These are phyloP conservation scores for Apodospora peruviana DNA, from an alignment of 495 filamentous ascomycete genomes.

Conservation along the genomic window DNA sequence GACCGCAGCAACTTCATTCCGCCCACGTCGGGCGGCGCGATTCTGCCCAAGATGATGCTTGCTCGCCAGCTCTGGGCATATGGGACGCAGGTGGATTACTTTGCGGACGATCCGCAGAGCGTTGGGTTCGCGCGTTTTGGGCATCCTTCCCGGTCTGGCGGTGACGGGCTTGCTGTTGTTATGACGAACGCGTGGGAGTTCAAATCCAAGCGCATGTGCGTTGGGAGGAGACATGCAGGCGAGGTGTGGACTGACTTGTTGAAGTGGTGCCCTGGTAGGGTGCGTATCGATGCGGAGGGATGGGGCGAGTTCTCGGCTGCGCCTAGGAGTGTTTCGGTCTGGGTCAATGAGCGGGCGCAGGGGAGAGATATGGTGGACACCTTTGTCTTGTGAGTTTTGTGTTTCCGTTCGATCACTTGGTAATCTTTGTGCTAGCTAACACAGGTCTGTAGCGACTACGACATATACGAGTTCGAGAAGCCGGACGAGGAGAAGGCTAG, in stretches of 20 bases:
- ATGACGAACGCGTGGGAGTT: slow-evolving; percentile 49
- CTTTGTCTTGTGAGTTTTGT: slow-evolving; percentile 14
- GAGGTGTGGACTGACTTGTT: slow-evolving; percentile 61
- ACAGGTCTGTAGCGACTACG: background rate
- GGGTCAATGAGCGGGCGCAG: slow-evolving; percentile 51
- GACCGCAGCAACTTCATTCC: slow-evolving; percentile 30
- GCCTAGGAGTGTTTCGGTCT: slow-evolving; percentile 52
- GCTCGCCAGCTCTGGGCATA: slow-evolving; percentile 67
- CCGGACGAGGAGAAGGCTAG: background rate
- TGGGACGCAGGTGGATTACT: slow-evolving; percentile 65
- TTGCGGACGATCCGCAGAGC: slow-evolving; percentile 57
- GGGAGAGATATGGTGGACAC: slow-evolving; percentile 23
- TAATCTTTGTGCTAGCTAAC: background rate
- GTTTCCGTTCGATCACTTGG: background rate
- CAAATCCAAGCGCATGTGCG: slow-evolving; percentile 50
- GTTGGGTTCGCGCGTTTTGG: slow-evolving; percentile 59
- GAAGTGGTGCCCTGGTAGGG: slow-evolving; percentile 38
- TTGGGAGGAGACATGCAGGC: slow-evolving; percentile 51
- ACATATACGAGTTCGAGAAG: slow-evolving; percentile 4
- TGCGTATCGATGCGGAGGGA: slow-evolving; percentile 50
- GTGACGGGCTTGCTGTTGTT: slow-evolving; percentile 53
- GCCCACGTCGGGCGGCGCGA: slow-evolving; percentile 50
- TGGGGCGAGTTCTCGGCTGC: slow-evolving; percentile 51
- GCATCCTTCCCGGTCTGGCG: slow-evolving; percentile 21
- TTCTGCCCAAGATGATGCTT: slow-evolving; percentile 55